Evolutionary conservation across 139 green algal genomes (phyloP).

Genomic region (Ettlia oleoabundans): DNA sequence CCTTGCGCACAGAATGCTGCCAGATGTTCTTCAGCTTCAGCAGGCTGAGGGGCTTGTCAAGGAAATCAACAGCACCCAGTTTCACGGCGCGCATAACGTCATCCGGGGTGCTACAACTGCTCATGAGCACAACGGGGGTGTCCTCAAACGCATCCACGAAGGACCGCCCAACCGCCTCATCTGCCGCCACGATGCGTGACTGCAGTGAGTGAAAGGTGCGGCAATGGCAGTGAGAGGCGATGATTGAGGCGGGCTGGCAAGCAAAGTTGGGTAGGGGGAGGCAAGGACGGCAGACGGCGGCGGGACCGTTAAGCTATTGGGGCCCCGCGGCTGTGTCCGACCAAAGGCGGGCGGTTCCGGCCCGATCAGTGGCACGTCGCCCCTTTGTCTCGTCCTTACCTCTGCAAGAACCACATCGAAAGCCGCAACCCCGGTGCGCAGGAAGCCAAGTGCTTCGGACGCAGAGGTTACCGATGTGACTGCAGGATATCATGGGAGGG

Average conservation of each 20-base stretch:
- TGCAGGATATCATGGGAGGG: conserved; percentile 5
- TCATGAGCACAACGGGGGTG: conserved; percentile 69
- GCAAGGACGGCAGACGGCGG: background rate
- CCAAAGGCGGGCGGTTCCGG: background rate
- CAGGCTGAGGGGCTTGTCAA: conserved; percentile 76
- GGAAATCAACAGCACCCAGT: conserved; percentile 80
- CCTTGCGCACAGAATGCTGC: conserved; percentile 85
- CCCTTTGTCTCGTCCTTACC: no score
- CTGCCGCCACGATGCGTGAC: conserved; percentile 31
- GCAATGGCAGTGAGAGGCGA: background rate
- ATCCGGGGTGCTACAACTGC: conserved; percentile 31
- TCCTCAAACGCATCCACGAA: conserved; percentile 41
- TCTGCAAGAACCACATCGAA: conserved; percentile 46
- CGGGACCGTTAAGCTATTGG: background rate
- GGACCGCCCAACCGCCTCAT: conserved; percentile 28
- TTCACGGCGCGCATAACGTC: conserved; percentile 76
- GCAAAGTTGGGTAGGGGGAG: background rate
- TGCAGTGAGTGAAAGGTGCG: conserved; percentile 17
- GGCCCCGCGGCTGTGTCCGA: no score
- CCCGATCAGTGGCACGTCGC: no score
- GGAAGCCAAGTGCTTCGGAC: conserved; percentile 22
- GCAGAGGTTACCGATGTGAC: conserved; percentile 15
- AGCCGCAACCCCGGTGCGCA: background rate
- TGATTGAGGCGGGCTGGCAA: no score
- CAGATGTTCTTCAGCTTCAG: conserved; percentile 88